A percentile compares a stretch with the other conserved stretches of the same genome.
Evolutionary conservation across 2,329 filamentous ascomycete species (phyloP).

Genomic region (Seiridium cupressi): DNA sequence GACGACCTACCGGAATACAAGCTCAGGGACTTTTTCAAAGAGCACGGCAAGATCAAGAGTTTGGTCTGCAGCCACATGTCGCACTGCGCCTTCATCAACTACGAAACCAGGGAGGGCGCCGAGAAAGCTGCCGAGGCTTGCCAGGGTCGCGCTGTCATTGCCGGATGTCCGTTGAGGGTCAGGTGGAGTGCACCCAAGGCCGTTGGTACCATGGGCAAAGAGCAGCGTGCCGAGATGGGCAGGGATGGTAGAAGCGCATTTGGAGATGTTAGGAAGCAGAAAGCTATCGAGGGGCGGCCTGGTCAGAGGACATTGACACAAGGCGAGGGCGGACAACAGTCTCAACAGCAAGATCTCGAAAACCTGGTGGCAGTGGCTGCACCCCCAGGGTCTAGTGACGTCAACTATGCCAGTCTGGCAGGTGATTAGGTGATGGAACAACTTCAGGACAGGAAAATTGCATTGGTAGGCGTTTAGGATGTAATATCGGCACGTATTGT

Average conservation of each 20-base stretch:
- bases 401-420: constrained; percentile 81
- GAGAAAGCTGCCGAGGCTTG: constrained; percentile 83
- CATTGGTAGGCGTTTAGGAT: not conserved
- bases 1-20: constrained; percentile 94
- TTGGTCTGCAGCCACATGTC: constrained; percentile 95
- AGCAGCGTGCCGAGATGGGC: constrained; percentile 78
- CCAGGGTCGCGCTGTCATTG: constrained; percentile 84
- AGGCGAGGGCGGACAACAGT: constrained; percentile 19
- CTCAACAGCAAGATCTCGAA: constrained; percentile 26
- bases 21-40: constrained; percentile 84
- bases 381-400: constrained; percentile 75
- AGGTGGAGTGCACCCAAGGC: constrained; percentile 93
- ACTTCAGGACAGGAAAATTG: not conserved
- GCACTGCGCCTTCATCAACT: constrained; percentile 97
- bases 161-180: constrained; percentile 85
- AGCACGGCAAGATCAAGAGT: constrained; percentile 86
- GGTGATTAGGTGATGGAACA: constrained; percentile 57
- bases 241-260: constrained; percentile 69
- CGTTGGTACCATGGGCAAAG: constrained; percentile 85
- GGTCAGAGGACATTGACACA: constrained; percentile 17
- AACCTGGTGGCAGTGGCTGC: constrained; percentile 58
- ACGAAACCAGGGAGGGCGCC: constrained; percentile 77
- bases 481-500: not conserved
- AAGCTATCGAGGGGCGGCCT: constrained; percentile 28
- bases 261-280: constrained; percentile 35